phyloP scores from a whole-genome alignment of 2,329 filamentous ascomycete species.

The Akanthomyces dipterigenus region DNA sequence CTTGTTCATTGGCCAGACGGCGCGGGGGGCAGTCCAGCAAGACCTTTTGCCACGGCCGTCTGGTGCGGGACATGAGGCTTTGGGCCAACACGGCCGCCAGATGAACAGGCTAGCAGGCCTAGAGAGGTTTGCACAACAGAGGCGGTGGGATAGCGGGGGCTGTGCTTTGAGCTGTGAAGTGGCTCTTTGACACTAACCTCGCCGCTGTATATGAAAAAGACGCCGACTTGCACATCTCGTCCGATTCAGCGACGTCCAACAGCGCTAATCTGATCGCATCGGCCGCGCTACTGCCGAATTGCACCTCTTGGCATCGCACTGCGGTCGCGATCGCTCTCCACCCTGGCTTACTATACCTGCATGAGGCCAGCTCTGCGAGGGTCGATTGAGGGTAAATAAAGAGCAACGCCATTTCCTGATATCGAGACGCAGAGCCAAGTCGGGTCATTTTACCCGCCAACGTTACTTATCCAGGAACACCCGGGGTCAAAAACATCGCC shows the following conservation, averaged over 20 bases:
- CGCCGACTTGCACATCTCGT: neutral
- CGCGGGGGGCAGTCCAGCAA: neutral
- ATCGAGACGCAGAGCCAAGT: too few relatives aligned
- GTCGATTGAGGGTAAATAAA: neutral
- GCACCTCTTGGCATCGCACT: neutral
- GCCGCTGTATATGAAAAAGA: neutral
- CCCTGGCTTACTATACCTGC: neutral
- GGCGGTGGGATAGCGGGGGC: neutral
- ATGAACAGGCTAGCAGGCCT: neutral
- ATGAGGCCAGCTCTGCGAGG: neutral
- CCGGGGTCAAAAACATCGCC: too few relatives aligned
- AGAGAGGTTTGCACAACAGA: neutral
- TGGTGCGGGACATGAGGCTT: neutral
- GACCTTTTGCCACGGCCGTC: neutral
- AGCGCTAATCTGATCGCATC: neutral
- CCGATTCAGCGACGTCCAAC: neutral
- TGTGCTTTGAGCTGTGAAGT: neutral
- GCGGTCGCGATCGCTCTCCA: neutral
- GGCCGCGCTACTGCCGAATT: neutral
- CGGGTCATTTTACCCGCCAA: too few relatives aligned
- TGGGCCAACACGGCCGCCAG: neutral
- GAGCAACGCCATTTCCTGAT: neutral
- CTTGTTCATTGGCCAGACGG: neutral
- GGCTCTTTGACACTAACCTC: neutral
- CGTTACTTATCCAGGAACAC: too few relatives aligned